Evolutionary conservation across 352 stramenopile species (phyloP).

Genomic region (Phytophthora ramorum): DNA sequence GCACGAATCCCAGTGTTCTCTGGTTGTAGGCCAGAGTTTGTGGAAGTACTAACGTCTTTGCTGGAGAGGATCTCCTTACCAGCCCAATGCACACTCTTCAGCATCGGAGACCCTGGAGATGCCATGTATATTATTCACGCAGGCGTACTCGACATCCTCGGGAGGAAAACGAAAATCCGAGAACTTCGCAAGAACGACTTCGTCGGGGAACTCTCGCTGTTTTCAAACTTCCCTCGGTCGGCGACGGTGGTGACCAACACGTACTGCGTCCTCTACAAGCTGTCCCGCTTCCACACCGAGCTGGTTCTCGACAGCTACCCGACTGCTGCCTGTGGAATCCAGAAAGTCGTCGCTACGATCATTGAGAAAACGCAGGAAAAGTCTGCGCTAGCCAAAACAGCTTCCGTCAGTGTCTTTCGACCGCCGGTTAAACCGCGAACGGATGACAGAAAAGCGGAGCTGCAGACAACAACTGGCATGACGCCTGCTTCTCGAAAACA

Average conservation of each 20-base stretch:
- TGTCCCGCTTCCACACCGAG: slow-evolving; percentile 63
- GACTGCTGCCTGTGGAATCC: slow-evolving; percentile 19
- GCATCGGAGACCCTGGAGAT: slow-evolving; percentile 59
- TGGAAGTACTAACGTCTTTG: slow-evolving; percentile 62
- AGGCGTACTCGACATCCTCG: slow-evolving; percentile 62
- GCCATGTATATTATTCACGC: slow-evolving; percentile 85
- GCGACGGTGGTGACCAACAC: slow-evolving; percentile 65
- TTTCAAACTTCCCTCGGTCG: slow-evolving; percentile 55
- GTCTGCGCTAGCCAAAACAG: slow-evolving; percentile 29
- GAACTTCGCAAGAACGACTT: slow-evolving; percentile 74
- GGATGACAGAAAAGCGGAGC: neutral
- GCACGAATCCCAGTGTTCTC: slow-evolving; percentile 62
- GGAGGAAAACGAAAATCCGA: slow-evolving; percentile 59
- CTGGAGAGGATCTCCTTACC: slow-evolving; percentile 62
- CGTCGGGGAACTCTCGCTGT: slow-evolving; percentile 75
- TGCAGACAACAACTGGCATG: neutral
- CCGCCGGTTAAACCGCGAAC: slow-evolving; percentile 7
- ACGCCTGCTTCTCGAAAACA: neutral
- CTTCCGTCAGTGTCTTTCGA: neutral
- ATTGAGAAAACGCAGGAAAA: slow-evolving; percentile 45
- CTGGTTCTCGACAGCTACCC: slow-evolving; percentile 56
- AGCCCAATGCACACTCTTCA: slow-evolving; percentile 60
- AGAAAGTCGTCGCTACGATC: slow-evolving; percentile 44
- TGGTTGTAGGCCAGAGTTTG: slow-evolving; percentile 57
- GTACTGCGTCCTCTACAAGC: slow-evolving; percentile 69